Conservation (phyloP, 2,329 filamentous ascomycete genomes). For the Aspergillus hiratsukae region DNA sequence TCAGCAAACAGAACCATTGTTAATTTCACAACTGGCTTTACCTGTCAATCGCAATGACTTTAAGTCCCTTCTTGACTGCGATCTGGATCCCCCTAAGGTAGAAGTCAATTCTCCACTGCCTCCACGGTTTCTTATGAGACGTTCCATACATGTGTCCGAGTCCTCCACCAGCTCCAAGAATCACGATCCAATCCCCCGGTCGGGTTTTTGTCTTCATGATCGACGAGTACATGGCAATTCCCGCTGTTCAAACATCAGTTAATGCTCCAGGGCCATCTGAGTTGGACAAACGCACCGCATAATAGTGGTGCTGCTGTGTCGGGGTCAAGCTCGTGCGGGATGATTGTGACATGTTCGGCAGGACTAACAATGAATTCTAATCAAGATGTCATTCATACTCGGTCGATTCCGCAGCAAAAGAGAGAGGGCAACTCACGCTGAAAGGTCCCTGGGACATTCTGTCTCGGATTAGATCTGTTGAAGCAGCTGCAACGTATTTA, state of each 20-base stretch:
- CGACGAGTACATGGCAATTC: slow-evolving; percentile 38
- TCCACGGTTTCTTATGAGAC: neutral
- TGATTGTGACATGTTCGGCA: slow-evolving; percentile 33
- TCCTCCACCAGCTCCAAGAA: slow-evolving; percentile 36
- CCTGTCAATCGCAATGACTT: slow-evolving; percentile 37
- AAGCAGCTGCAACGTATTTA: neutral
- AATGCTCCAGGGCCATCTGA: neutral
- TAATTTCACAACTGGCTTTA: slow-evolving; percentile 5
- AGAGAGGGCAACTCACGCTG: slow-evolving; percentile 22
- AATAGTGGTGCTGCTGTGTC: slow-evolving; percentile 34
- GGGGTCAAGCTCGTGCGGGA: slow-evolving; percentile 28
- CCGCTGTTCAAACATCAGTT: slow-evolving; percentile 20
- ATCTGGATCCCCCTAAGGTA: slow-evolving; percentile 34
- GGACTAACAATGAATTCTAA: slow-evolving; percentile 35
- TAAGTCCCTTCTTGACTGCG: slow-evolving; percentile 31
- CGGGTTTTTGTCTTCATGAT: slow-evolving; percentile 34
- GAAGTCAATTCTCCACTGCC: neutral
- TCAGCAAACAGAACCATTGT: neutral
- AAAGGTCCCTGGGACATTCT: slow-evolving; percentile 38
- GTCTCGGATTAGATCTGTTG: neutral
- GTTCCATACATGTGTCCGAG: slow-evolving; percentile 35
- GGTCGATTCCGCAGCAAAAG: neutral
- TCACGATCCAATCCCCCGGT: slow-evolving; percentile 32
- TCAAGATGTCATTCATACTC: neutral
- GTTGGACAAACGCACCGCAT: slow-evolving; percentile 25